Evolutionary conservation across 495 filamentous ascomycete genomes (phyloP).

Genomic region (Choiromyces venosus): DNA sequence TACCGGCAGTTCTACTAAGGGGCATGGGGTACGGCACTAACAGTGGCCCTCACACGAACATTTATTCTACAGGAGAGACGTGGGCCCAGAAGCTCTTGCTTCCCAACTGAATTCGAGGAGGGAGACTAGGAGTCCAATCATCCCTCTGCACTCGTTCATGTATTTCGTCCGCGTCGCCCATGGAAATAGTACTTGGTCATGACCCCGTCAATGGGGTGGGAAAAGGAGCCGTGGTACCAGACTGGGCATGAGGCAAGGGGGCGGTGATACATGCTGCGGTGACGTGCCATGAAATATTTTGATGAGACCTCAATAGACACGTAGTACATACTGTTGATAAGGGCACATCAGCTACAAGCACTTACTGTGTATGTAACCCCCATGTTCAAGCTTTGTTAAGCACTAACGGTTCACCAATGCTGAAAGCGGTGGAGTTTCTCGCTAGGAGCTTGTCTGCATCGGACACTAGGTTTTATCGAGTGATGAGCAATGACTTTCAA

Average conservation of each 20-base stretch:
- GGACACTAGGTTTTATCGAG: not conserved
- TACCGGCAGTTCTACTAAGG: not conserved
- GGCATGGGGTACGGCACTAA: not conserved
- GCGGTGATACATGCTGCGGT: not conserved
- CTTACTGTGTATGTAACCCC: not conserved
- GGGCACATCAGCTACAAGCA: not conserved
- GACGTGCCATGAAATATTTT: not conserved
- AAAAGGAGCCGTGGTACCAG: not conserved
- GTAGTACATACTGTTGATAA: not conserved
- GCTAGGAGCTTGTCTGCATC: not conserved
- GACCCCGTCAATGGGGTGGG: not conserved
- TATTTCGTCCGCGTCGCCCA: not conserved
- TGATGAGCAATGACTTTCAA: not conserved
- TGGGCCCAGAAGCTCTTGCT: not conserved
- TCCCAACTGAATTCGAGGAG: not conserved
- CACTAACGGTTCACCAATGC: not conserved
- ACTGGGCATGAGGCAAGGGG: not conserved
- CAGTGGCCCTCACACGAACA: not conserved
- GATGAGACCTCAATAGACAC: not conserved
- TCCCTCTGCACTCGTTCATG: not conserved
- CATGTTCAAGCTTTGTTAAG: not conserved
- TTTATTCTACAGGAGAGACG: not conserved
- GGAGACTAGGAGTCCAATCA: not conserved
- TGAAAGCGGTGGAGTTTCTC: not conserved
- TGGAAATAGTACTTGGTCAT: not conserved